Evolutionary conservation across 176 grass and related monocot species (phyloP).

Genomic region (Lolium perenne): DNA sequence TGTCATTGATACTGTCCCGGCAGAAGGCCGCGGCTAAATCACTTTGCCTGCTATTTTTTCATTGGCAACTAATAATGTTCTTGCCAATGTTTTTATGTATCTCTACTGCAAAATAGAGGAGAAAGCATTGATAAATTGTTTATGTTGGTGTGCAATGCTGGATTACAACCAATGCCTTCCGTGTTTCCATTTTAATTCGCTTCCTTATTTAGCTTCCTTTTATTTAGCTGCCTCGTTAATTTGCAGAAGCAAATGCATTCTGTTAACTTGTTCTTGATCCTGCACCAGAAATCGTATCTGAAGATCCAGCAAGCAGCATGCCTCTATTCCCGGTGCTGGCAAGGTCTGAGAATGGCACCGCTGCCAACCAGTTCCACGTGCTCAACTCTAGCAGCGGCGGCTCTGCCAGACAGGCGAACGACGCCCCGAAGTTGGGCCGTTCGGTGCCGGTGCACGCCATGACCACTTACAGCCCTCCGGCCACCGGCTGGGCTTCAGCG

Average conservation of each 20-base stretch:
- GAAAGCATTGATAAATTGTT: not conserved
- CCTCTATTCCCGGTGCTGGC: not conserved
- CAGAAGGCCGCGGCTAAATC: too few relatives aligned
- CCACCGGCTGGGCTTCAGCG: too few relatives aligned
- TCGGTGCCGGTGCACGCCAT: too few relatives aligned
- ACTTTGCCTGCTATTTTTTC: too few relatives aligned
- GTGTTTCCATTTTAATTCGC: not conserved
- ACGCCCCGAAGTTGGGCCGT: too few relatives aligned
- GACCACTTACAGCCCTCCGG: too few relatives aligned
- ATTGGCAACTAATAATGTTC: too few relatives aligned
- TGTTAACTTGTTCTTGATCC: not conserved
- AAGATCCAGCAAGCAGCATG: constrained; percentile 7
- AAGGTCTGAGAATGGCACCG: not conserved
- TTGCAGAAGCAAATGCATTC: constrained; percentile 1
- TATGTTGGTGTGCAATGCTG: not conserved
- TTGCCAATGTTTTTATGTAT: too few relatives aligned
- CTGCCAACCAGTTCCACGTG: constrained; percentile 41
- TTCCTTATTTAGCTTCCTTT: constrained; percentile 24
- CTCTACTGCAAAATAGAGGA: too few relatives aligned
- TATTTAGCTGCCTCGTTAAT: not conserved
- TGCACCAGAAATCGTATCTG: not conserved
- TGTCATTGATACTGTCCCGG: too few relatives aligned
- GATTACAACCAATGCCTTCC: not conserved
- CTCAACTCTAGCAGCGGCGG: constrained; percentile 41
- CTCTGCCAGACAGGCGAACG: not conserved